phyloP scores from a whole-genome alignment of 176 grass and related monocot species.

The Rhynchospora pubera region DNA sequence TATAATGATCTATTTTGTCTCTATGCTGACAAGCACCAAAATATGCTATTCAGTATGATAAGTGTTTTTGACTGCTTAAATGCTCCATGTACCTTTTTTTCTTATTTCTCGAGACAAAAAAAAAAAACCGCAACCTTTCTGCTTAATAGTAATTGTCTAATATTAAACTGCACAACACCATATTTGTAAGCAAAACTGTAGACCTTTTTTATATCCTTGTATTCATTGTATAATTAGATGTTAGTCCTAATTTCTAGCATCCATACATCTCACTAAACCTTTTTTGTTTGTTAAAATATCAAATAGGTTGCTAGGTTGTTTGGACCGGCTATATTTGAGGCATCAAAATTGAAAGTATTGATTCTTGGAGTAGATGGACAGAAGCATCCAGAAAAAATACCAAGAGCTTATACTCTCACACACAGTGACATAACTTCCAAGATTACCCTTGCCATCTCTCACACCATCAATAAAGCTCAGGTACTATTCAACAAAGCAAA shows the following conservation, averaged over 20 bases:
- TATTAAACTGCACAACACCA: neutral
- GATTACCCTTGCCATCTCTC: conserved; percentile 78
- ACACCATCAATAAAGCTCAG: conserved; percentile 72
- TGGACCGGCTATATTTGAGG: conserved; percentile 85
- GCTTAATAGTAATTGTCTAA: neutral
- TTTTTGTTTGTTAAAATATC: conserved; percentile 1
- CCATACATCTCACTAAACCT: neutral
- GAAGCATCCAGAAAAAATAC: conserved; percentile 49
- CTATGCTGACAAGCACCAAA: neutral
- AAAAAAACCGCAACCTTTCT: neutral
- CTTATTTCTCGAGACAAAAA: neutral
- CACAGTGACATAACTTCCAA: conserved; percentile 89
- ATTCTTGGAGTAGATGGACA: conserved; percentile 63
- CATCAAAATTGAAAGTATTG: conserved; percentile 93
- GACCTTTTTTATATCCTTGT: neutral
- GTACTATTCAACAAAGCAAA: conserved; percentile 1
- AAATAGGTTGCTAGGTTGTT: conserved; percentile 76
- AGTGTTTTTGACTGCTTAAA: neutral
- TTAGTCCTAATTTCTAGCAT: neutral
- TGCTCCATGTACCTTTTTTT: neutral
- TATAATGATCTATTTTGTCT: neutral
- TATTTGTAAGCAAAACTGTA: neutral
- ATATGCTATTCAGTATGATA: neutral
- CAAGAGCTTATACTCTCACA: conserved; percentile 84
- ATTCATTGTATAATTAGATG: neutral